Evolutionary conservation across 192 early-diverging fungal species (phyloP), one percentile per base, ranked within the genome.

Genomic region (Entophlyctis helioformis): DNA sequence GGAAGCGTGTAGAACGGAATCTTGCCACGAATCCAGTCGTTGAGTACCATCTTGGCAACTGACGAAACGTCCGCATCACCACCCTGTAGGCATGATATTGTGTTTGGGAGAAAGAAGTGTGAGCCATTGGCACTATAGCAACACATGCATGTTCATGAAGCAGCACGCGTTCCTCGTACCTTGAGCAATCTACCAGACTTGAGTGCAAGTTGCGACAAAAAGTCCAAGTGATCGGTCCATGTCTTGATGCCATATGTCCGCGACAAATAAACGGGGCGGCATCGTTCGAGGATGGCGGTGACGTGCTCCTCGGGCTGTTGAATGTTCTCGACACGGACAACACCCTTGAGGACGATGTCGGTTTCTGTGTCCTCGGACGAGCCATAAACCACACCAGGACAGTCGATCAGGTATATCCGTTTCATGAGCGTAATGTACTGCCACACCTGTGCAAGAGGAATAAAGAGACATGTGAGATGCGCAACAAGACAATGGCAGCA

Each of bases 391-490:
- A 98, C 85, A 52, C 96, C 96, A 20, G 96, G 96, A 64, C 96
- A 98, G 60, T 98, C 96, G 57, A 98, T 96, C 36, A 98, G 69
- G 57, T 94, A 98, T 50, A 98, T 98, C 43, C 87, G 83, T 51
- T 89, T 89, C 78, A 92, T 98, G 54, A 98, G 74, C 12, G 93
- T 96, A 31, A 98, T 94, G 64, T 98, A 98, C 69, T 96, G 96
- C 96, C 96, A 98, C 46, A 93, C 85, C 62, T 85, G 71, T 9
- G 36, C 15, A 22, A 48, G 21, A 18, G 16, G 34, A 24, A 34
- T 10, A 13, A 48, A 22, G 11, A 20, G 0, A 15, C 10, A 10
- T 16, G 27, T 1, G 23, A 1, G 16, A 15, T 41, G 11, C 6
- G 53, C 4, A 2, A 22, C 11, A 21, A 11, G 19, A 18, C 16